Percentiles rank a stretch among this genome's conserved stretches.
Conservation (phyloP, 495 filamentous ascomycete genomes). For the Neurospora sp. region DNA sequence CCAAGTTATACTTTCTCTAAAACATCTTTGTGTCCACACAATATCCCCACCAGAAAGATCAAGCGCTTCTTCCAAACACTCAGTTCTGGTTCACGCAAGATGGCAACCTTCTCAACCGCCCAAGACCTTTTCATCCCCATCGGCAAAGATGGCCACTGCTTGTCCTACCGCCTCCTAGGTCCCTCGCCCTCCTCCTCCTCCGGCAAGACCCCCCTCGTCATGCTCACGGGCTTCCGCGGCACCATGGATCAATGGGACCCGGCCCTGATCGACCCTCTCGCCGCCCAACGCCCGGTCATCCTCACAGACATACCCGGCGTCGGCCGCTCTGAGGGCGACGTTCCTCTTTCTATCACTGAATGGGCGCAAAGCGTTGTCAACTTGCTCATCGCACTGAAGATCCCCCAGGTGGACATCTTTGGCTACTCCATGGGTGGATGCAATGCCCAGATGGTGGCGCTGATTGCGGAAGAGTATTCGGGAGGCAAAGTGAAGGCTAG, state of each 20-base stretch:
- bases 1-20: not conserved
- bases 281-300: conserved; percentile 13
- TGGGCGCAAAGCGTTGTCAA: conserved; percentile 50
- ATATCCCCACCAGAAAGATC: no score
- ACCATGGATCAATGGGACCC: conserved; percentile 27
- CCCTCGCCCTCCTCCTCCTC: not conserved
- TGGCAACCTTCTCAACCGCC: not conserved
- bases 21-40: no score
- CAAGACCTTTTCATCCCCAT: not conserved
- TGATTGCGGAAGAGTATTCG: not conserved
- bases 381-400: conserved; percentile 46
- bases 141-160: not conserved
- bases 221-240: conserved; percentile 21
- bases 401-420: conserved; percentile 45
- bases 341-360: conserved; percentile 11
- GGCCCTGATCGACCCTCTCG: conserved; percentile 16
- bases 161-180: conserved; percentile 21
- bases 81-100: not conserved
- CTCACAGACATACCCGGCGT: conserved; percentile 20
- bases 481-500: conserved; percentile 8
- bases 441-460: conserved; percentile 18
- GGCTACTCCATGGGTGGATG: conserved; percentile 24
- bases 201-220: conserved; percentile 19
- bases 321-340: conserved; percentile 11
- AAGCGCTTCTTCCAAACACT: not conserved